Evolutionary conservation across 371 early-diverging fungal genomes (phyloP).

Genomic region (Lichtheimia hyalospora): DNA sequence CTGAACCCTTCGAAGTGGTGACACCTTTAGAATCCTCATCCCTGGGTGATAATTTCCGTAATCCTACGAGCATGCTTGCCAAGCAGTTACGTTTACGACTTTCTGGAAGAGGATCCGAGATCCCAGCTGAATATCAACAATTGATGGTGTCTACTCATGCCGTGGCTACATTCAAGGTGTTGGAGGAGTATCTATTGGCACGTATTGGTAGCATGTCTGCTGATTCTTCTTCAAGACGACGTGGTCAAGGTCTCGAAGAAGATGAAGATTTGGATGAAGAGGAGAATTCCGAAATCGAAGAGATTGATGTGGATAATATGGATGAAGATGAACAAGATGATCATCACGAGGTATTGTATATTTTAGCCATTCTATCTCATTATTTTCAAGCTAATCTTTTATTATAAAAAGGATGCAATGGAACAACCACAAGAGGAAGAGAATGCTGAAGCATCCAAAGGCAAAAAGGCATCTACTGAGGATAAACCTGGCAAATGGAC

Average conservation of each 20-base stretch:
- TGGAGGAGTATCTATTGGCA: conserved; percentile 77
- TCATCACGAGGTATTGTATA: not conserved
- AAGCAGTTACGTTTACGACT: conserved; percentile 73
- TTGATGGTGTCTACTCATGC: conserved; percentile 83
- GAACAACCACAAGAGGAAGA: too few species aligned
- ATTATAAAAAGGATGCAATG: too few species aligned
- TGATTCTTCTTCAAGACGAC: not conserved
- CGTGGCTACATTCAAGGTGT: conserved; percentile 74
- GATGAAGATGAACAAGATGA: conserved; percentile 12
- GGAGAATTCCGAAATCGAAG: conserved; percentile 14
- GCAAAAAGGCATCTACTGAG: not conserved
- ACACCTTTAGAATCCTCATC: conserved; percentile 32
- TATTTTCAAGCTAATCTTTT: too few species aligned
- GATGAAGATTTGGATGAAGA: conserved; percentile 16
- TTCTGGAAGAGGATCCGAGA: conserved; percentile 52
- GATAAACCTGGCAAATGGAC: conserved; percentile 38
- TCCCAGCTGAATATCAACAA: conserved; percentile 56
- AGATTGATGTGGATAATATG: conserved; percentile 2
- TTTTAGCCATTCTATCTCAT: too few species aligned
- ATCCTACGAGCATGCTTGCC: conserved; percentile 74
- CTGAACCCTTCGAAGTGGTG: conserved; percentile 72
- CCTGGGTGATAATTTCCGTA: conserved; percentile 34
- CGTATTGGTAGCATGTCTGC: conserved; percentile 29
- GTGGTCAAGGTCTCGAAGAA: conserved; percentile 25
- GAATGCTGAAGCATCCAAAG: conserved; percentile 1